Evolutionary conservation across 768 basidiomycete species (phyloP).

Genomic region (Hygrocybe coccinea): DNA sequence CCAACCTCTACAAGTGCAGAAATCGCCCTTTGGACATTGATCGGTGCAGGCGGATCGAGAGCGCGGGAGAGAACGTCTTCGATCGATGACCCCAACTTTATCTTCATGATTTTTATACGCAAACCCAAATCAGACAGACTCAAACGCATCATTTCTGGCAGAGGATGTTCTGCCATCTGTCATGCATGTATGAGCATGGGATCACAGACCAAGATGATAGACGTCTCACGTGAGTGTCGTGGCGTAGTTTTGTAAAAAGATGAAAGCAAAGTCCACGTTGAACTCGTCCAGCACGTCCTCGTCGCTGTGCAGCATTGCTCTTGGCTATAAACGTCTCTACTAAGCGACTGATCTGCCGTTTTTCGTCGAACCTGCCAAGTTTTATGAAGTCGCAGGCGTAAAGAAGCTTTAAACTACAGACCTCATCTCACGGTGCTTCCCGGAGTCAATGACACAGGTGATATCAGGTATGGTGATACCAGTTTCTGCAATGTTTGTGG

Average conservation of each 20-base stretch:
- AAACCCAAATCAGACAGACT: slow-evolving; percentile 89
- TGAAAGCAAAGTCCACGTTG: slow-evolving; percentile 89
- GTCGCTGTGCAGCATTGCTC: slow-evolving; percentile 85
- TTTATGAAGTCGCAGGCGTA: background rate
- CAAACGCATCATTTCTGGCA: slow-evolving; percentile 92
- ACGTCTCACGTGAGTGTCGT: slow-evolving; percentile 64
- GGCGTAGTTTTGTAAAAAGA: slow-evolving; percentile 82
- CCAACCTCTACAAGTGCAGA: slow-evolving; percentile 81
- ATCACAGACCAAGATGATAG: background rate
- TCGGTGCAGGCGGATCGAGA: slow-evolving; percentile 78
- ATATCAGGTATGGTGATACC: slow-evolving; percentile 98
- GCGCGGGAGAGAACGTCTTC: slow-evolving; percentile 86
- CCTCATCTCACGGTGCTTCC: slow-evolving; percentile 94
- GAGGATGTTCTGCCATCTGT: slow-evolving; percentile 83
- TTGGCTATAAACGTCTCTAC: slow-evolving; percentile 88
- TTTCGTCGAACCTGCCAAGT: slow-evolving; percentile 80
- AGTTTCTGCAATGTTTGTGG: slow-evolving; percentile 93
- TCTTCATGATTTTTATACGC: slow-evolving; percentile 90
- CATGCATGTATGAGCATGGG: background rate
- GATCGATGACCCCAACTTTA: slow-evolving; percentile 78
- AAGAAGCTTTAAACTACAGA: slow-evolving; percentile 21
- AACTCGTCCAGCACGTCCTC: slow-evolving; percentile 90
- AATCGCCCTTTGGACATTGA: slow-evolving; percentile 89
- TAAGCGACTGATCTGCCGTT: slow-evolving; percentile 88
- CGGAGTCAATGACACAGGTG: slow-evolving; percentile 92